Base-by-base conservation (phyloP, 108 stramenopile genomes). In the Pseudonitzschia multistriata region DNA sequence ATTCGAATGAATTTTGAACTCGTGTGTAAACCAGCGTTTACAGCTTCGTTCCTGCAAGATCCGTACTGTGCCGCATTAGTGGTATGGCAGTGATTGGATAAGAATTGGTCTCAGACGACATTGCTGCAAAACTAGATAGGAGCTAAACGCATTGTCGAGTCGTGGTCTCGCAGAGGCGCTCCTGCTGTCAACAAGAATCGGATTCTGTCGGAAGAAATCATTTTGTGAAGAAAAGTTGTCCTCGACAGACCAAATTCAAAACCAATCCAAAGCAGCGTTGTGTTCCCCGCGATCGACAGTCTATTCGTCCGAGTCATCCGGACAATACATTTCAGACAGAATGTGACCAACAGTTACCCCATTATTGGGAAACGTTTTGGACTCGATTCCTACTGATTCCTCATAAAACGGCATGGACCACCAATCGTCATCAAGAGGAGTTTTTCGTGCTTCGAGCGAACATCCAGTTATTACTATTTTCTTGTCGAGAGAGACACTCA, bases 301-400 rank as follows among this genome's bases (percentile, higher is more conserved):
- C n/a, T n/a, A n/a, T n/a, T 45, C 42, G 17, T 45, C 42, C 42
- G 42, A 55, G 8, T 30, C 0, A 7, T 55, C 24, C 2, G 21
- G 54, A 30, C 54, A 55, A n/a, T 55, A 55, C 22, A 55, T 21
- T n/a, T 55, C 54, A 14, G 54, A 55, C 29, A 55, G 29, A 55
- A 55, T n/a, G 27, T 55, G 54, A 27, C 24, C 54, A 55, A 55
- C 22, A 55, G 54, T 55, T 25, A 55, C 54, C 54, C 54, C 54
- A 55, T 55, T 55, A 25, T 55, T 55, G 27, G 54, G 15, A 3
- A 13, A 0, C 6, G 11, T 25, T 55, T n/a, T 30, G 29, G 3
- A 3, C 13, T 55, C 54, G 3, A 7, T 30, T 0, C 22, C 54
- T 0, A 3, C 54, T 30, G 24, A 21, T 27, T 55, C 54, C 3